Conservation (phyloP, 495 filamentous ascomycete species). For the Emericellopsis terricola region DNA sequence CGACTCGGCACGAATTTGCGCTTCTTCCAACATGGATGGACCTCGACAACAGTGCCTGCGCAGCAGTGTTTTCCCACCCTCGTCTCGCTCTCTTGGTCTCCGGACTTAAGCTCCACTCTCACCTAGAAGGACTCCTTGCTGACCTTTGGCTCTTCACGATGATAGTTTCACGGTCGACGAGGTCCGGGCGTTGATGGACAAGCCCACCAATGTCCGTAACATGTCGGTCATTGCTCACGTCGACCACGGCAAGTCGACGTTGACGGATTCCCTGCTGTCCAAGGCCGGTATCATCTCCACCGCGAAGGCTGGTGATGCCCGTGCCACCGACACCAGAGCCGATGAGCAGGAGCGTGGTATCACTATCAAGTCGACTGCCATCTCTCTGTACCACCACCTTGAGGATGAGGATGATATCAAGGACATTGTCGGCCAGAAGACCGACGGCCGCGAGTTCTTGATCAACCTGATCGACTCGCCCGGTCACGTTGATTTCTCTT, state of each 20-base stretch:
- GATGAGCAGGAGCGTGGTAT: slow-evolving; percentile 99
- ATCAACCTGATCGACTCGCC: slow-evolving; percentile 99
- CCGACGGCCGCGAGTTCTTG: slow-evolving; percentile 86
- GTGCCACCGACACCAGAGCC: slow-evolving; percentile 90
- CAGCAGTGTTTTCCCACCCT: background rate
- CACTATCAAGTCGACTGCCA: slow-evolving; percentile 99
- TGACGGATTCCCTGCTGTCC: slow-evolving; percentile 97
- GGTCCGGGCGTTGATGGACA: slow-evolving; percentile 95
- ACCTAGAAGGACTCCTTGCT: slow-evolving; percentile 18
- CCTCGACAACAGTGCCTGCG: no score
- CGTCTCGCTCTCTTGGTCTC: background rate
- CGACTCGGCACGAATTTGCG: background rate
- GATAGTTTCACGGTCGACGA: slow-evolving; percentile 97
- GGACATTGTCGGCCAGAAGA: slow-evolving; percentile 74
- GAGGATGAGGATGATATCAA: slow-evolving; percentile 74
- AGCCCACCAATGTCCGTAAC: slow-evolving; percentile 84
- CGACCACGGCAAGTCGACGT: slow-evolving; percentile 99
- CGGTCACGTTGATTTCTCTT: slow-evolving; percentile 99
- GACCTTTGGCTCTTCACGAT: slow-evolving; percentile 9
- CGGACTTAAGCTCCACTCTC: slow-evolving; percentile 9
- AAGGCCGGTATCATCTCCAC: slow-evolving; percentile 99
- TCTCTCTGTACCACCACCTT: slow-evolving; percentile 88
- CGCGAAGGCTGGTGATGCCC: slow-evolving; percentile 86
- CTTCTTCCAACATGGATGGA: no score
- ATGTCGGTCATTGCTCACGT: slow-evolving; percentile 99